Conservation (phyloP, 176 grass and related monocot species). For the Bothriochloa decipiens region DNA sequence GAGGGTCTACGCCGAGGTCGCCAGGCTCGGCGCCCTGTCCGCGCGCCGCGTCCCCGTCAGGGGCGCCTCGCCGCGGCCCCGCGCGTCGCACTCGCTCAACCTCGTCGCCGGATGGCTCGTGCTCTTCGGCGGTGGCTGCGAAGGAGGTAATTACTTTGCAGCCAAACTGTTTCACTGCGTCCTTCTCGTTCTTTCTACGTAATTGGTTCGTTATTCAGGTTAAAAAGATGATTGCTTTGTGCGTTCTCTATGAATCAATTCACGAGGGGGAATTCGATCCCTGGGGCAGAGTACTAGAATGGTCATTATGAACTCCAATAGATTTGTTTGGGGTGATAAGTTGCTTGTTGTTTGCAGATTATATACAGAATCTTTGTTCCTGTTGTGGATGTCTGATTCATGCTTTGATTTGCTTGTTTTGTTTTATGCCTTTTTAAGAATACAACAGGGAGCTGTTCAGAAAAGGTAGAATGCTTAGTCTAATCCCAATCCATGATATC, state of each 20-base stretch:
- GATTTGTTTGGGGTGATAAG: background rate
- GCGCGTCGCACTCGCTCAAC: slow-evolving; percentile 94
- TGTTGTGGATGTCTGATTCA: slow-evolving; percentile 1
- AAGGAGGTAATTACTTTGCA: slow-evolving; percentile 81
- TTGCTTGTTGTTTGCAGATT: background rate
- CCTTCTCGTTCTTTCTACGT: slow-evolving; percentile 13
- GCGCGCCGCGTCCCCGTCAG: slow-evolving; percentile 52
- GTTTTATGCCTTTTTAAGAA: slow-evolving; percentile 9
- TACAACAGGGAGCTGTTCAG: background rate
- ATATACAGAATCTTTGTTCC: slow-evolving; percentile 16
- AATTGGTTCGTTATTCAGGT: background rate
- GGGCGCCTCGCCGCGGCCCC: slow-evolving; percentile 59
- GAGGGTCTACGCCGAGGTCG: slow-evolving; percentile 67
- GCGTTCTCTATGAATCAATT: background rate
- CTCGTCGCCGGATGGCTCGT: slow-evolving; percentile 82
- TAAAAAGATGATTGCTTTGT: background rate
- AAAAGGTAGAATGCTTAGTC: background rate
- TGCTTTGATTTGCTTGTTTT: slow-evolving; percentile 1
- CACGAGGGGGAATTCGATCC: background rate
- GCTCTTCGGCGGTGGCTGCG: slow-evolving; percentile 84
- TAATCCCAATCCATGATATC: background rate
- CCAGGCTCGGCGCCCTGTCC: slow-evolving; percentile 52
- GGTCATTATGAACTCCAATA: background rate
- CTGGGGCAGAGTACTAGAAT: background rate
- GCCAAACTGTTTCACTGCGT: background rate